Conservation (phyloP, 2,329 filamentous ascomycete genomes). For the Trichoderma atroviride region DNA sequence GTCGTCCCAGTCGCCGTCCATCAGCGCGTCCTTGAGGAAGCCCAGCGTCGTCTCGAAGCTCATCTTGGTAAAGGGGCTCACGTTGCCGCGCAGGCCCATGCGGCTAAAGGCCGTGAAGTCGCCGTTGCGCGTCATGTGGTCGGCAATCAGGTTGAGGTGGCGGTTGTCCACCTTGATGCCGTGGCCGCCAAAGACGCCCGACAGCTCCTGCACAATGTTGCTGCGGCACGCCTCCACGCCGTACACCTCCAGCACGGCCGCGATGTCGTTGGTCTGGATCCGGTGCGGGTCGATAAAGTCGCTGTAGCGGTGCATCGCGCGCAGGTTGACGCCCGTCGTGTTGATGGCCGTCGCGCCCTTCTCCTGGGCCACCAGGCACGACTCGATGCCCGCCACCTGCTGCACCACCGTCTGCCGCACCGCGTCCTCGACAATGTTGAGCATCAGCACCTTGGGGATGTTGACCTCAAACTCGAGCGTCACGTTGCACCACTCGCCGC, state of each 20-base stretch:
- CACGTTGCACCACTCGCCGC: constrained; percentile 76
- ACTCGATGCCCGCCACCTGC: constrained; percentile 75
- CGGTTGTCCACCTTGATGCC: constrained; percentile 89
- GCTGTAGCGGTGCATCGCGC: constrained; percentile 86
- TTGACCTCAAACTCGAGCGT: constrained; percentile 79
- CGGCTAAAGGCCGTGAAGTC: constrained; percentile 91
- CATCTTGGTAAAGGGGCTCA: constrained; percentile 97
- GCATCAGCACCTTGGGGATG: constrained; percentile 89
- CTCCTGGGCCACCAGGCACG: constrained; percentile 69
- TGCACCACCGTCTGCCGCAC: constrained; percentile 81
- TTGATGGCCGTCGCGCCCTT: constrained; percentile 64
- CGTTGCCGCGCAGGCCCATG: constrained; percentile 80
- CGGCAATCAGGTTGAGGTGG: constrained; percentile 92
- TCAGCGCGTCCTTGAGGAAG: constrained; percentile 88
- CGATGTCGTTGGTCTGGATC: constrained; percentile 91
- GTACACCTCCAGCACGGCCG: constrained; percentile 79
- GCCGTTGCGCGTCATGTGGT: constrained; percentile 95
- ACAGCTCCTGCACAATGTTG: constrained; percentile 84
- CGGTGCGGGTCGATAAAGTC: constrained; percentile 84
- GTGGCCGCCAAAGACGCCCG: constrained; percentile 84
- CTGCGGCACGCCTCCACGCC: constrained; percentile 91
- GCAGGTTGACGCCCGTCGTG: constrained; percentile 83
- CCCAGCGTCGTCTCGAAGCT: constrained; percentile 97
- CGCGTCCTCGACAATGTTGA: constrained; percentile 83
- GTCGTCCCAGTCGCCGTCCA: constrained; percentile 89